These are phyloP conservation scores for Trichophaea hybrida DNA, from an alignment of 2,329 filamentous ascomycete genomes.

Conservation along the genomic window DNA sequence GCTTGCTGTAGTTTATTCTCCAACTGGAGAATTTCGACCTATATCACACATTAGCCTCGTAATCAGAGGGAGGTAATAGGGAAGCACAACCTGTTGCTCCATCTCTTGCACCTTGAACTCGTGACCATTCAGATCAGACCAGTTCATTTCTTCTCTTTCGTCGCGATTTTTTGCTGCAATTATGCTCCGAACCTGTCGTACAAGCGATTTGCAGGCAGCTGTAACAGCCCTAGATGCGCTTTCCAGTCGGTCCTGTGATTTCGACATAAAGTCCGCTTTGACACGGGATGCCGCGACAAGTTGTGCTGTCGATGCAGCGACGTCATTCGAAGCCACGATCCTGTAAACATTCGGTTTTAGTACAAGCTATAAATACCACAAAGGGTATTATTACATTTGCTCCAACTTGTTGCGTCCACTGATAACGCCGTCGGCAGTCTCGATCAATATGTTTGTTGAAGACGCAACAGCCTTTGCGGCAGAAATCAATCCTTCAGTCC, in stretches of 20 bases:
- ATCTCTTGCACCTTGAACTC: constrained; percentile 99
- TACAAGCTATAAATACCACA: neutral
- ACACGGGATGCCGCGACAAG: constrained; percentile 89
- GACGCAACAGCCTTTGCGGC: constrained; percentile 90
- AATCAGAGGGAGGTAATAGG: neutral
- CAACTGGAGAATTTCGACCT: constrained; percentile 95
- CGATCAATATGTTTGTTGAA: constrained; percentile 90
- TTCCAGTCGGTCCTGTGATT: constrained; percentile 85
- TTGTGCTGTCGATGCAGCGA: constrained; percentile 89
- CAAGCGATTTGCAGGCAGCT: constrained; percentile 68
- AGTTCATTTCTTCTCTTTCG: constrained; percentile 69
- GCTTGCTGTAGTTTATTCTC: constrained; percentile 74
- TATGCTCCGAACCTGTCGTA: constrained; percentile 86
- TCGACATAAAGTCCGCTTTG: constrained; percentile 96
- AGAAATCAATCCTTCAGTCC: constrained; percentile 95
- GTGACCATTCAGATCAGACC: constrained; percentile 71
- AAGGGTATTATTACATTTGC: constrained; percentile 45
- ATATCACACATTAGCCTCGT: constrained; percentile 14
- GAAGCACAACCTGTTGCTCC: constrained; percentile 80
- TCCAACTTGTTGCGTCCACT: constrained; percentile 84
- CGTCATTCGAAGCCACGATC: constrained; percentile 94
- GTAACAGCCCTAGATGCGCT: constrained; percentile 86
- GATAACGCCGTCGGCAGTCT: constrained; percentile 92
- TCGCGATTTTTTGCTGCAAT: constrained; percentile 75
- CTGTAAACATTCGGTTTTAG: constrained; percentile 12